phyloP scores from a whole-genome alignment of 2,329 filamentous ascomycete species.

The Neospermospora avenae region DNA sequence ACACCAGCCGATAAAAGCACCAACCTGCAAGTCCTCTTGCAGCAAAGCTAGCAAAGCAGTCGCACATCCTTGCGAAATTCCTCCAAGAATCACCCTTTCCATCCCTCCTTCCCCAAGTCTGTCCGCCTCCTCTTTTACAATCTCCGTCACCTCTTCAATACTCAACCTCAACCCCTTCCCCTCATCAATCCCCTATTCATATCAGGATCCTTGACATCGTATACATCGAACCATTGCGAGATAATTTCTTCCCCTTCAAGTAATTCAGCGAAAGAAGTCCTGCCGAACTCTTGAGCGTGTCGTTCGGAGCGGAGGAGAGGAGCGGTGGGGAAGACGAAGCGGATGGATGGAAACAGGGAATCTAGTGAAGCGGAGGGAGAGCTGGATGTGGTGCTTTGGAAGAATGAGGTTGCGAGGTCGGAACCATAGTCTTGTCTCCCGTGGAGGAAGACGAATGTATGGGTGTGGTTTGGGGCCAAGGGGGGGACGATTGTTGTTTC shows the following conservation, averaged over 20 bases:
- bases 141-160: neutral
- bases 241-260: neutral
- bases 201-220: neutral
- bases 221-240: neutral
- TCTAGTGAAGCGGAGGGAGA: too few relatives aligned
- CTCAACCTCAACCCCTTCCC: neutral
- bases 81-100: neutral
- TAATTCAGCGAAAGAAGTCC: neutral
- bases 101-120: neutral
- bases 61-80: neutral
- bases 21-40: neutral
- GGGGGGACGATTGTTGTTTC: neutral
- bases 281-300: neutral
- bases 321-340: neutral
- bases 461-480: neutral
- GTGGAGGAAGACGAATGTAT: neutral
- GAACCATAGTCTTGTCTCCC: neutral
- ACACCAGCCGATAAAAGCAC: neutral
- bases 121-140: neutral
- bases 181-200: neutral
- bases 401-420: neutral
- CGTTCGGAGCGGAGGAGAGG: neutral
- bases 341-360: neutral
- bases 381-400: too few relatives aligned
- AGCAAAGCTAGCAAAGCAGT: neutral